These are phyloP conservation scores for Zygosaccharomyces rouxii DNA, from an alignment of 805 yeast species.

Conservation along the genomic window DNA sequence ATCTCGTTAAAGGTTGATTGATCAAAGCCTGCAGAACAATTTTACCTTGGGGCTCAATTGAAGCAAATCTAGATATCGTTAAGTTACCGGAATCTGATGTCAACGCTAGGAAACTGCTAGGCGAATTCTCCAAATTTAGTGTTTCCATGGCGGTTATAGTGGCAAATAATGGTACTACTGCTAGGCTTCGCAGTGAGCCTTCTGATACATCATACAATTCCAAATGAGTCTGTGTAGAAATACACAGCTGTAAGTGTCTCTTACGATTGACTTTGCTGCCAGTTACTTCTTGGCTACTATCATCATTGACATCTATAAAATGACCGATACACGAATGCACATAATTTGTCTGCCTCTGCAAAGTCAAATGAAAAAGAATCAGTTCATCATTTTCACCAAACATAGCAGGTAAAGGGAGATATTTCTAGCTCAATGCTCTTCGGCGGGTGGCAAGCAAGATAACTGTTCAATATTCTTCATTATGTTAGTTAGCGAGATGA, in stretches of 20 bases:
- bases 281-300: neutral
- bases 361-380: slow-evolving; percentile 64
- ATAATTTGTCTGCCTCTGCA: slow-evolving; percentile 55
- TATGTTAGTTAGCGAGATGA: no score
- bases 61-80: slow-evolving; percentile 45
- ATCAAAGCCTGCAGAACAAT: slow-evolving; percentile 38
- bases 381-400: slow-evolving; percentile 28
- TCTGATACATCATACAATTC: slow-evolving; percentile 43
- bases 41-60: slow-evolving; percentile 1
- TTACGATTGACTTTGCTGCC: slow-evolving; percentile 5
- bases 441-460: neutral
- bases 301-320: slow-evolving; percentile 42
- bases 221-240: slow-evolving; percentile 31
- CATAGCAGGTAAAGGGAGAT: slow-evolving; percentile 10
- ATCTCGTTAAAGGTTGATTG: slow-evolving; percentile 67
- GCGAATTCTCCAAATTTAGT: slow-evolving; percentile 50
- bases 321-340: slow-evolving; percentile 59
- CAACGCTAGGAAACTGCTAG: slow-evolving; percentile 55
- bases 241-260: slow-evolving; percentile 29
- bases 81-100: slow-evolving; percentile 80
- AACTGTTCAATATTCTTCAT: neutral
- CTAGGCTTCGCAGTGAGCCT: slow-evolving; percentile 48
- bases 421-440: neutral
- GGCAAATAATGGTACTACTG: slow-evolving; percentile 50
- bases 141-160: slow-evolving; percentile 50